A percentile compares a stretch with the other conserved stretches of the same genome.
These are phyloP conservation scores for Rhodomyrtus tomentosa DNA, from an alignment of 345 rosid species.

Conservation along the genomic window DNA sequence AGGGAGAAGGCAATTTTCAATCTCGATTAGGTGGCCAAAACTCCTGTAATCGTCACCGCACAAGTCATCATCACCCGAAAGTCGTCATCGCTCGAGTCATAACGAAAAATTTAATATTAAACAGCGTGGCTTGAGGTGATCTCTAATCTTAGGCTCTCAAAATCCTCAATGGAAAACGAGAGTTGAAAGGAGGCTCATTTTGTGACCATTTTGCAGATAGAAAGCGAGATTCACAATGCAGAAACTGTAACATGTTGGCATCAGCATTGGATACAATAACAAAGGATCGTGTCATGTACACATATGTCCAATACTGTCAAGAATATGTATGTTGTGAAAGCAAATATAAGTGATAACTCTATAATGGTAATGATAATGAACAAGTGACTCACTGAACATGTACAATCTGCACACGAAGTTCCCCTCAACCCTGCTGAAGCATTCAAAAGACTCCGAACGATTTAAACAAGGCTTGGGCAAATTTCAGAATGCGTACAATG, in stretches of 20 bases:
- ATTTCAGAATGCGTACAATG: neutral
- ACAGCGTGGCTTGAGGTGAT: neutral
- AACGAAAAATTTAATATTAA: neutral
- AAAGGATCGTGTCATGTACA: neutral
- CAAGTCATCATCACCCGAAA: neutral
- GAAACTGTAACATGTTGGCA: neutral
- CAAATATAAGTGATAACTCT: neutral
- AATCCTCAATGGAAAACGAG: neutral
- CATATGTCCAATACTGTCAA: neutral
- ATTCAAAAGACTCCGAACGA: neutral
- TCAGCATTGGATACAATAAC: neutral
- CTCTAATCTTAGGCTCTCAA: neutral
- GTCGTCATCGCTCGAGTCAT: neutral
- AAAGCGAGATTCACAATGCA: neutral
- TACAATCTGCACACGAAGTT: neutral
- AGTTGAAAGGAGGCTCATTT: neutral
- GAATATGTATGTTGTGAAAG: neutral
- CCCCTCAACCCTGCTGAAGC: neutral
- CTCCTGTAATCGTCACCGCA: neutral
- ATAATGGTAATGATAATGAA: neutral
- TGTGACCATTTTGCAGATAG: neutral
- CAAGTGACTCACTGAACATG: neutral
- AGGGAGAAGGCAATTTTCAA: neutral
- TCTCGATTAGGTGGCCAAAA: neutral
- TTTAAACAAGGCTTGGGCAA: neutral